Conservation (phyloP, 768 basidiomycete genomes). For the Leccinum variicolor region DNA sequence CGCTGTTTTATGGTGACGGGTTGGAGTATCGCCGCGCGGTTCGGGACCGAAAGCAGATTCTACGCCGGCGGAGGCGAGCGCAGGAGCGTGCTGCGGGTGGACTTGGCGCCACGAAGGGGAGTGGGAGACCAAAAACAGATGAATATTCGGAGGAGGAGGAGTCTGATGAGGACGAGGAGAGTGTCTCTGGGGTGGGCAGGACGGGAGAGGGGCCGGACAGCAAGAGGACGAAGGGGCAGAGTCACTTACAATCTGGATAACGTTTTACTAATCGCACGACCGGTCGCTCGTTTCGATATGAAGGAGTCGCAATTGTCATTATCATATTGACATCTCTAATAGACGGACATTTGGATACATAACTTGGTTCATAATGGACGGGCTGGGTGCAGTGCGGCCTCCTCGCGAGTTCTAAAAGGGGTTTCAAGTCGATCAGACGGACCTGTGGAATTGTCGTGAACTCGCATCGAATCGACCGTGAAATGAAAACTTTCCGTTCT, state of each 20-base stretch:
- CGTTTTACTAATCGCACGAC: slow-evolving; percentile 8
- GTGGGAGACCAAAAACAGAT: slow-evolving; percentile 19
- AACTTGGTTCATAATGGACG: too few species aligned
- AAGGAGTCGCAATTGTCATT: slow-evolving; percentile 25
- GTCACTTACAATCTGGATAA: slow-evolving; percentile 23
- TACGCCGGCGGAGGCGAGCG: slow-evolving; percentile 65
- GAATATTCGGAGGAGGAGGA: slow-evolving; percentile 19
- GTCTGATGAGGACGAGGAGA: slow-evolving; percentile 12
- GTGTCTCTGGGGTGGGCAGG: slow-evolving; percentile 7
- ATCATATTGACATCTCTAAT: slow-evolving; percentile 29
- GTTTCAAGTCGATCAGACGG: slow-evolving; percentile 9
- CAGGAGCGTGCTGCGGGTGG: slow-evolving; percentile 58
- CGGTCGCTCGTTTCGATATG: slow-evolving; percentile 11
- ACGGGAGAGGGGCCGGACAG: slow-evolving; percentile 18
- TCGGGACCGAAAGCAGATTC: slow-evolving; percentile 73
- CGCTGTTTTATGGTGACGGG: slow-evolving; percentile 87
- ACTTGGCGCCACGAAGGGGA: slow-evolving; percentile 20
- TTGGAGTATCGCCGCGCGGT: slow-evolving; percentile 60
- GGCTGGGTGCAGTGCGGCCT: slow-evolving; percentile 32
- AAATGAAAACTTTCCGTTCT: background rate
- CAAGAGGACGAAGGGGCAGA: slow-evolving; percentile 16
- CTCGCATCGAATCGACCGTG: background rate
- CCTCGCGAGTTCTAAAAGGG: slow-evolving; percentile 20
- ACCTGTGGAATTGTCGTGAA: slow-evolving; percentile 1
- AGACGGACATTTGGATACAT: slow-evolving; percentile 35